These are phyloP conservation scores for Aegilops longissima DNA, from an alignment of 176 grass and related monocot species.

Conservation along the genomic window DNA sequence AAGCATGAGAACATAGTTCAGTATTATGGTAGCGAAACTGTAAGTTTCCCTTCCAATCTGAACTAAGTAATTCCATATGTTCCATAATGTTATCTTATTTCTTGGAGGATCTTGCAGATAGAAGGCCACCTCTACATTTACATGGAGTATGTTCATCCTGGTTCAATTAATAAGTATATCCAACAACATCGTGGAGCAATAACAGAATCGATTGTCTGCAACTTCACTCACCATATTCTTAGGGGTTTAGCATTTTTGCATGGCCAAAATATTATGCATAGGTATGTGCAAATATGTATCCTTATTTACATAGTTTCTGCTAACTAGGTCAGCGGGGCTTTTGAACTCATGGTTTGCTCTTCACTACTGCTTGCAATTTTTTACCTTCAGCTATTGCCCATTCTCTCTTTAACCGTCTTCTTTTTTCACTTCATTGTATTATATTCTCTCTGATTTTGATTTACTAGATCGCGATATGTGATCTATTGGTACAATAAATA, in stretches of 20 bases:
- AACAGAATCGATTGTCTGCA: constrained; percentile 83
- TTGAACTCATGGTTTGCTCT: not conserved
- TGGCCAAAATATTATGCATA: constrained; percentile 76
- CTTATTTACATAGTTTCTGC: not conserved
- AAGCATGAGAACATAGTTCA: constrained; percentile 86
- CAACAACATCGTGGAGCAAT: constrained; percentile 70
- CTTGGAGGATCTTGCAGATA: constrained; percentile 30
- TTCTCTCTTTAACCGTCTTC: not conserved
- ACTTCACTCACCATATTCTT: constrained; percentile 92
- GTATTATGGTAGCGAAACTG: constrained; percentile 86
- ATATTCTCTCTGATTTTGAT: constrained; percentile 1
- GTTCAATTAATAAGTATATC: constrained; percentile 92
- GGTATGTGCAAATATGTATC: constrained; percentile 28
- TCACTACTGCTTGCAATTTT: constrained; percentile 3
- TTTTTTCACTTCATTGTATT: not conserved
- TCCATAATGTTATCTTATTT: constrained; percentile 8
- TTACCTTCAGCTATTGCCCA: not conserved
- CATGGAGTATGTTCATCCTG: constrained; percentile 88
- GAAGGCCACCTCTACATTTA: constrained; percentile 85
- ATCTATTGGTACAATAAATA: too few relatives aligned
- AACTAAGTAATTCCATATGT: not conserved
- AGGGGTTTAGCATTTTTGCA: constrained; percentile 81
- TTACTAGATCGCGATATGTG: not conserved
- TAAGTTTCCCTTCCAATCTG: constrained; percentile 42
- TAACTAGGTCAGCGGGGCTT: too few relatives aligned